A percentile compares a stretch with the other conserved stretches of the same genome.
phyloP scores from a whole-genome alignment of 768 basidiomycete species.

The Leucocoprinus leucothites region DNA sequence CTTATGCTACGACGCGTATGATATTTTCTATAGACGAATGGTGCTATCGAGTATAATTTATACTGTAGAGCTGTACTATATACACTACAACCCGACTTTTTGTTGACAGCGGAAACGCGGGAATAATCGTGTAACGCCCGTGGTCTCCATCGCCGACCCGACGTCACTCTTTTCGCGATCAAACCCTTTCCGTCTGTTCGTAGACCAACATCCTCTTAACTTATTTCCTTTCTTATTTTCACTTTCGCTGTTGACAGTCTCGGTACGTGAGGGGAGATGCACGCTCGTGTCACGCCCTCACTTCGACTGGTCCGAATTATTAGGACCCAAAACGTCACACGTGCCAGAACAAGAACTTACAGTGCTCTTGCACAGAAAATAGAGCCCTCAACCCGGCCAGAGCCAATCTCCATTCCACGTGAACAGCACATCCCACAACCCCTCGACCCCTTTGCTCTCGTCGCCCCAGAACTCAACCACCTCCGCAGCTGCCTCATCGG shows the following conservation, averaged over 20 bases:
- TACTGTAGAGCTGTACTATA: conserved; percentile 14
- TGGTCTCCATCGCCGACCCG: conserved; percentile 1
- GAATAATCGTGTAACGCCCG: conserved; percentile 16
- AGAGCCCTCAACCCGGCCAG: conserved; percentile 24
- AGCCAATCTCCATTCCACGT: conserved; percentile 26
- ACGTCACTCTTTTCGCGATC: conserved; percentile 3
- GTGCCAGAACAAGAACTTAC: conserved; percentile 30
- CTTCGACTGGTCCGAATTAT: conserved; percentile 12
- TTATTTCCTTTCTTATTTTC: background rate
- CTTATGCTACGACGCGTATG: background rate
- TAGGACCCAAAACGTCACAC: conserved; percentile 9
- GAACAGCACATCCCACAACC: conserved; percentile 18
- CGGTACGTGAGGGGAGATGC: conserved; percentile 3
- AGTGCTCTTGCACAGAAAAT: conserved; percentile 41
- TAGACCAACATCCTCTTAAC: background rate
- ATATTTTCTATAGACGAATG: background rate
- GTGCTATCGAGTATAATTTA: conserved; percentile 4
- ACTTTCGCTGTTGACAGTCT: background rate
- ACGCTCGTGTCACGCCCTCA: conserved; percentile 13
- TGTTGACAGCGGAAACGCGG: conserved; percentile 13
- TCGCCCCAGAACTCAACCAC: conserved; percentile 68
- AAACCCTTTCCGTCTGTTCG: too few species aligned
- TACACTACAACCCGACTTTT: conserved; percentile 1
- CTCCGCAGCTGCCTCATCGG: conserved; percentile 70
- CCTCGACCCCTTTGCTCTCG: conserved; percentile 63